Evolutionary conservation across 495 filamentous ascomycete genomes (phyloP).

Genomic region (Bathelium albidoporum): DNA sequence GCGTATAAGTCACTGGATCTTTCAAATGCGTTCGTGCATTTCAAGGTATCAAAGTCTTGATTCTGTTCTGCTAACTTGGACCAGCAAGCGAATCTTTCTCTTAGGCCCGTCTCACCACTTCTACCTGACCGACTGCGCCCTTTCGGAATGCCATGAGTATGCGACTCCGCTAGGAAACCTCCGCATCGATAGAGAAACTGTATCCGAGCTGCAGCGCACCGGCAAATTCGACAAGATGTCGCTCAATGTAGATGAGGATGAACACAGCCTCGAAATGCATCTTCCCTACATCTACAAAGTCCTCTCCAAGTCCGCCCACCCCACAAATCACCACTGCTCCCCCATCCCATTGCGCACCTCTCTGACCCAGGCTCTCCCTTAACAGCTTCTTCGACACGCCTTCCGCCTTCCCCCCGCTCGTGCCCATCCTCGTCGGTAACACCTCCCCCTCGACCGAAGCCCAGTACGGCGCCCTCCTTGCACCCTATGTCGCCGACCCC

Average conservation of each 20-base stretch:
- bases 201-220: slow-evolving; percentile 50
- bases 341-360: neutral
- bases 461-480: slow-evolving; percentile 58
- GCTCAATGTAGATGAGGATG: slow-evolving; percentile 58
- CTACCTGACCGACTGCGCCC: slow-evolving; percentile 64
- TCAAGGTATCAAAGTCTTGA: neutral
- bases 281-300: slow-evolving; percentile 89
- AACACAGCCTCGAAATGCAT: slow-evolving; percentile 97
- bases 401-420: slow-evolving; percentile 55
- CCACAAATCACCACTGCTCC: neutral
- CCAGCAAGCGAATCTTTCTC: slow-evolving; percentile 80
- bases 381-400: slow-evolving; percentile 28
- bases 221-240: slow-evolving; percentile 69
- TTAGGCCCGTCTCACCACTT: slow-evolving; percentile 89
- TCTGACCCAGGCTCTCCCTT: no score
- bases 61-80: neutral
- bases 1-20: slow-evolving; percentile 89
- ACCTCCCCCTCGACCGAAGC: slow-evolving; percentile 57
- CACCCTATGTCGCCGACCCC: slow-evolving; percentile 67
- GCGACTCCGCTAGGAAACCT: slow-evolving; percentile 78
- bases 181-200: slow-evolving; percentile 56
- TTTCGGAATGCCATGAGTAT: slow-evolving; percentile 67
- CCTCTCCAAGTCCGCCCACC: slow-evolving; percentile 40
- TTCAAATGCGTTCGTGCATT: slow-evolving; percentile 52
- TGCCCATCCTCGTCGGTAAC: slow-evolving; percentile 84